Base-by-base conservation (phyloP, 1,139 yeast species). In the Yamadazyma spencermartinsiae region DNA sequence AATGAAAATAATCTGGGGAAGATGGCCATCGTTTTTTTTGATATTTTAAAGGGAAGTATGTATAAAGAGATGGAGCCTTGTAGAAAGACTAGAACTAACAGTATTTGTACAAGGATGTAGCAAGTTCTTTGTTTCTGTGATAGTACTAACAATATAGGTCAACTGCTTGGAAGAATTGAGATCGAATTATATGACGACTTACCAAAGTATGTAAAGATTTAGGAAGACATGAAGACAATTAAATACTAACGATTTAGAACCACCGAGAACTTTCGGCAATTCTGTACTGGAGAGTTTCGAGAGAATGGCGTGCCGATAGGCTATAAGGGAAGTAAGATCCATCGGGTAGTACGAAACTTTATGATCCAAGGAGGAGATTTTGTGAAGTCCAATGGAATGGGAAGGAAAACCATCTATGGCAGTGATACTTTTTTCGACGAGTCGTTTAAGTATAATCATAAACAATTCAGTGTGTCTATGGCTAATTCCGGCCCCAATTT, bases 241-340 rank as follows among this genome's bases (percentile, higher is more conserved):
- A 19, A 9, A 19, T 23, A 51, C 60, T 52, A 53, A 54, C 58
- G 5, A 11, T 15, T 18, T 36, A 62, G 60, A 41, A 76, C 82
- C 0, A 53, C 71, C 16, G 81, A 77, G 44, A 76, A 76, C 54
- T 76, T 76, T 50, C 57, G 81, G 21, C 79, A 75, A 45, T 69
- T 75, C 40, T 76, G 81, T 49, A 76, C 81, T 0, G 82, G 82
- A 7, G 81, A 76, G 45, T 61, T 62, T 46, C 50, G 63, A 21
- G 61, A 62, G 34, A 54, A 60, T 33, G 63, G 65, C 1, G 48
- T 56, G 3, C 77, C 71, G 0, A 40, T 60, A 2, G 70, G 47
- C 16, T 44, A 41, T 24, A 42, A 56, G 37, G 44, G 52, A n/a
- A 43, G 55, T 30, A 40, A 41, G 19, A 55, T 65, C 44, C 70